Conservation (phyloP, 192 early-diverging fungal genomes). For the Backusella westeae region DNA sequence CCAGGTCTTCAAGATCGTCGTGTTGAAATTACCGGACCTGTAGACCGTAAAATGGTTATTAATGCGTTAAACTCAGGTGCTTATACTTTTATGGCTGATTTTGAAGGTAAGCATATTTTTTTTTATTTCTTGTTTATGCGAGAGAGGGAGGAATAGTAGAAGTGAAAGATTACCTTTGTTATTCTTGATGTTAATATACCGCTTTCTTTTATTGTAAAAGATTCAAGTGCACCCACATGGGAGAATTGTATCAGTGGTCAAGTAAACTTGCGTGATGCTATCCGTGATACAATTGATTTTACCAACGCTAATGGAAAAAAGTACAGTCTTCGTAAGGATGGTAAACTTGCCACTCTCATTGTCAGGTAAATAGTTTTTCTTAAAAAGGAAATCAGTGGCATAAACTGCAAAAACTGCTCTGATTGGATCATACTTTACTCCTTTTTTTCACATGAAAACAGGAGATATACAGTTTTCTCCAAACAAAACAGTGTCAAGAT, state of each 20-base stretch:
- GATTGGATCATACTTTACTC: neutral
- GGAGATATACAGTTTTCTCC: neutral
- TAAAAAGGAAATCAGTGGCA: neutral
- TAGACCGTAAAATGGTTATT: conserved; percentile 99
- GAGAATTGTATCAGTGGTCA: conserved; percentile 86
- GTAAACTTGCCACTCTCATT: conserved; percentile 85
- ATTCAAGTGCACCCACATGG: conserved; percentile 97
- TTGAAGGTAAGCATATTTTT: conserved; percentile 57
- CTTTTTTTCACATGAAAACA: conserved; percentile 3
- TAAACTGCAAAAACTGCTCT: neutral
- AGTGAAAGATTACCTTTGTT: neutral
- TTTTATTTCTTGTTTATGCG: neutral
- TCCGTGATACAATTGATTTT: conserved; percentile 81
- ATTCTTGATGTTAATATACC: neutral
- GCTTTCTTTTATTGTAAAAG: conserved; percentile 38
- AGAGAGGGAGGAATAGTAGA: neutral
- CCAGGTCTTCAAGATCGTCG: conserved; percentile 87
- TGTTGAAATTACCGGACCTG: conserved; percentile 96
- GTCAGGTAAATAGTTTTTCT: conserved; percentile 60
- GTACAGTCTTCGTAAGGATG: conserved; percentile 86
- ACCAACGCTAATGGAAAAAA: conserved; percentile 88
- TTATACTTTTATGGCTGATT: conserved; percentile 95
- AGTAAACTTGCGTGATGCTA: conserved; percentile 91
- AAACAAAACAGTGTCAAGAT: neutral
- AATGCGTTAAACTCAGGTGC: conserved; percentile 96